Evolutionary conservation across 805 yeast species (phyloP).

Genomic region (Spathaspora arborariae): DNA sequence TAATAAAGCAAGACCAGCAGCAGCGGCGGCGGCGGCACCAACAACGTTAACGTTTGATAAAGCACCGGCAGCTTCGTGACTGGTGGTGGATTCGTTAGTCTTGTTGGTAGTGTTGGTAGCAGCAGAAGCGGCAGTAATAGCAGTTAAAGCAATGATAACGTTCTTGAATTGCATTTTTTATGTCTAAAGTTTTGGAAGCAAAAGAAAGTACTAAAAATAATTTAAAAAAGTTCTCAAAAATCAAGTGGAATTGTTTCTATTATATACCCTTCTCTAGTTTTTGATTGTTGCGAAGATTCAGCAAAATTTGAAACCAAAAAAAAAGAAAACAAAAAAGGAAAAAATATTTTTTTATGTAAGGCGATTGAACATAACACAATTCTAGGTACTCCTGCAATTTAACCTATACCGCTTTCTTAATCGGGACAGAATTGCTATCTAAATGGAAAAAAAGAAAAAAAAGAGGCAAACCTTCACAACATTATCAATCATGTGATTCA

Average conservation of each 20-base stretch:
- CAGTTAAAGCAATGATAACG: conserved; percentile 35
- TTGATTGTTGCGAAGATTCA: neutral
- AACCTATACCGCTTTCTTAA: neutral
- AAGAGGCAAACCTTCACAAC: neutral
- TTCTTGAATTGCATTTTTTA: conserved; percentile 41
- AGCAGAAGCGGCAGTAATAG: conserved; percentile 34
- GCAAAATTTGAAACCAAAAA: neutral
- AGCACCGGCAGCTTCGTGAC: conserved; percentile 17
- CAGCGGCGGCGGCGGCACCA: conserved; percentile 23
- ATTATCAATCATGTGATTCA: neutral
- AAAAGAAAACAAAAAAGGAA: neutral
- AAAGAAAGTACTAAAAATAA: conserved; percentile 1
- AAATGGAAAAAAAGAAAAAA: neutral
- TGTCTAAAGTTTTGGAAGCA: conserved; percentile 5
- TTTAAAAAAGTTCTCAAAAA: neutral
- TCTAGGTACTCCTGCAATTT: neutral
- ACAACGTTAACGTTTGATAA: conserved; percentile 15
- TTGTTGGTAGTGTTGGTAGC: conserved; percentile 29
- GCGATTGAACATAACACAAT: neutral
- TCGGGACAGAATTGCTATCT: neutral
- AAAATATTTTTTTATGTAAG: neutral
- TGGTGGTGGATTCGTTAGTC: conserved; percentile 16
- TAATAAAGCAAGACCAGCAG: conserved; percentile 37
- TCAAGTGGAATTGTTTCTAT: neutral
- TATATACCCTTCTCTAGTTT: neutral